These are phyloP conservation scores for Botrytis paeoniae DNA, from an alignment of 2,329 filamentous ascomycete species.

Conservation along the genomic window DNA sequence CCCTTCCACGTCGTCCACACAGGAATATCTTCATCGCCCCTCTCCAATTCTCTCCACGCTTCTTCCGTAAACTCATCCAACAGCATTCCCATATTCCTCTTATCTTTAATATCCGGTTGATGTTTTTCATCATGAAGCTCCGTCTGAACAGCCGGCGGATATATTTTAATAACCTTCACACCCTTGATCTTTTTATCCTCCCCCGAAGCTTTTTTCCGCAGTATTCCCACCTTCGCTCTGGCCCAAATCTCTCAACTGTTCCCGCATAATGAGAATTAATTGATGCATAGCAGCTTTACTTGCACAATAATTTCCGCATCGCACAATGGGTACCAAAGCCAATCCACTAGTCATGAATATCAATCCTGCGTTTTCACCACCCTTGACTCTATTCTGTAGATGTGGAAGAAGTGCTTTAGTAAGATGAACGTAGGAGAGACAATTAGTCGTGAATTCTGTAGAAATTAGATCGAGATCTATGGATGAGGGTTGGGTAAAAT, in stretches of 20 bases:
- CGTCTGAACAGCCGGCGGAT: conserved; percentile 39
- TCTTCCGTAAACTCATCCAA: conserved; percentile 44
- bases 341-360: conserved; percentile 29
- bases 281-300: conserved; percentile 46
- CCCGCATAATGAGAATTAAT: conserved; percentile 44
- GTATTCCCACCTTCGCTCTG: background rate
- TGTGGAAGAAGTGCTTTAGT: conserved; percentile 41
- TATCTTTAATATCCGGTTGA: conserved; percentile 41
- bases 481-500: conserved; percentile 27
- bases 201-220: conserved; percentile 1
- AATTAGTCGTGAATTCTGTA: conserved; percentile 44
- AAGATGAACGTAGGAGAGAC: conserved; percentile 41
- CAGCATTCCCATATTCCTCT: conserved; percentile 49
- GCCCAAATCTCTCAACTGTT: conserved; percentile 40
- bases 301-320: conserved; percentile 41
- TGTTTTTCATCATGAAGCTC: conserved; percentile 48
- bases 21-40: conserved; percentile 27
- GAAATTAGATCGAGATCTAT: conserved; percentile 33
- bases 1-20: conserved; percentile 22
- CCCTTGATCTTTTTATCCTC: conserved; percentile 20
- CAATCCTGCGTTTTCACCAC: conserved; percentile 17
- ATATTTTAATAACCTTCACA: conserved; percentile 44
- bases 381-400: conserved; percentile 16
- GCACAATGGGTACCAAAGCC: conserved; percentile 24
- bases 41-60: conserved; percentile 28